These are phyloP conservation scores for Penicillium hesseltinei DNA, from an alignment of 2,329 filamentous ascomycete genomes.

Conservation along the genomic window DNA sequence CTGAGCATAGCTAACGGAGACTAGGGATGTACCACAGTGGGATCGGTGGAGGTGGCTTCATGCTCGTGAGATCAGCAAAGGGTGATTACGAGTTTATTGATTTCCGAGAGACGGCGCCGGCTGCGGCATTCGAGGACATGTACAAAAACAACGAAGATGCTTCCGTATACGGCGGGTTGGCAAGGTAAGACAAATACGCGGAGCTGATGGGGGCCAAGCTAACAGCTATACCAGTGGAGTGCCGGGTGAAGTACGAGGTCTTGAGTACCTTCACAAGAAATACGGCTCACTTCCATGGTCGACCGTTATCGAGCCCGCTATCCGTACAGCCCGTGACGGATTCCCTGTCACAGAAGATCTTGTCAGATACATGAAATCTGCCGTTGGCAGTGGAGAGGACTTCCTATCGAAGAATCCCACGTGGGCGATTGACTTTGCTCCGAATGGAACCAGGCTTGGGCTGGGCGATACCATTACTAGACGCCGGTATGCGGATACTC, in stretches of 20 bases:
- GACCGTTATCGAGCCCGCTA: slow-evolving; percentile 69
- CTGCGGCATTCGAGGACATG: slow-evolving; percentile 80
- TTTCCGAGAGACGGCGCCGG: slow-evolving; percentile 84
- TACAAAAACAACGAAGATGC: slow-evolving; percentile 67
- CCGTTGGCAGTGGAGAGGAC: slow-evolving; percentile 51
- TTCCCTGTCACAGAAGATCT: slow-evolving; percentile 73
- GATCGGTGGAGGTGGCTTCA: slow-evolving; percentile 88
- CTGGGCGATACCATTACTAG: slow-evolving; percentile 77
- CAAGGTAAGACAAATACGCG: slow-evolving; percentile 44
- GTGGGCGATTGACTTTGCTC: slow-evolving; percentile 87
- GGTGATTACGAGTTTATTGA: slow-evolving; percentile 85
- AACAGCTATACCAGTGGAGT: slow-evolving; percentile 46
- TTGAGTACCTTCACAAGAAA: slow-evolving; percentile 70
- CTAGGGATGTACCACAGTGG: slow-evolving; percentile 73
- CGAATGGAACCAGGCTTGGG: slow-evolving; percentile 69
- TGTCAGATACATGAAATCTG: slow-evolving; percentile 66
- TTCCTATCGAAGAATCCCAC: slow-evolving; percentile 73
- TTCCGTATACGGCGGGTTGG: slow-evolving; percentile 70
- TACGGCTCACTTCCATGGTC: slow-evolving; percentile 66
- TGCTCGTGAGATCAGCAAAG: slow-evolving; percentile 69
- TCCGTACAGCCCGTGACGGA: slow-evolving; percentile 69
- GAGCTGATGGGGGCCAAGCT: neutral
- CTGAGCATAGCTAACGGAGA: neutral
- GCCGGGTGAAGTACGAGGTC: slow-evolving; percentile 65
- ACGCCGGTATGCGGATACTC: slow-evolving; percentile 74